A percentile compares a stretch with the other conserved stretches of the same genome.
Conservation (phyloP, 306 rosid genomes). For the Geum urbanum region DNA sequence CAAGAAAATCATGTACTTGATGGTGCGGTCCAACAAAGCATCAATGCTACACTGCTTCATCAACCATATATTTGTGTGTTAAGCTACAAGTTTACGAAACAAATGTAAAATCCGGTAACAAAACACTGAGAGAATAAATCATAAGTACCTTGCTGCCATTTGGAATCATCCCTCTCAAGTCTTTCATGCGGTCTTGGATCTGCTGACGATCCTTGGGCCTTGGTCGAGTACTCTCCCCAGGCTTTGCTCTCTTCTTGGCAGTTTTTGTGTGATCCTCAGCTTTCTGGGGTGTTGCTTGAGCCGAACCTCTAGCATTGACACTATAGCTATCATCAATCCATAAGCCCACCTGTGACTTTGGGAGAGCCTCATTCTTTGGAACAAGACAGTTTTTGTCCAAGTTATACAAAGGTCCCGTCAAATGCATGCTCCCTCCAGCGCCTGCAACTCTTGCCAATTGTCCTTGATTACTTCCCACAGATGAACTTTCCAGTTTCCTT, state of each 20-base stretch:
- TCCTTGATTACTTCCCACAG: conserved; percentile 32
- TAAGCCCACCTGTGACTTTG: conserved; percentile 48
- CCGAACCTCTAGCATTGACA: conserved; percentile 35
- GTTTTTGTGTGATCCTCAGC: conserved; percentile 48
- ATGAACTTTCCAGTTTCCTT: conserved; percentile 35
- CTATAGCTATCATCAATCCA: conserved; percentile 60
- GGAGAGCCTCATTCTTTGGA: conserved; percentile 43
- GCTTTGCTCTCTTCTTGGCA: conserved; percentile 62
- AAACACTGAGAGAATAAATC: conserved; percentile 8
- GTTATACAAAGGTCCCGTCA: conserved; percentile 28
- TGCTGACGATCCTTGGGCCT: conserved; percentile 97
- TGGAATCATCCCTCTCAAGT: conserved; percentile 82
- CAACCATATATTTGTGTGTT: conserved; percentile 20
- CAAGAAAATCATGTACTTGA: conserved; percentile 82
- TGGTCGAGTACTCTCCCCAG: conserved; percentile 72
- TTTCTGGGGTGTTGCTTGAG: conserved; percentile 34
- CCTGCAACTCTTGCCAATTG: conserved; percentile 28
- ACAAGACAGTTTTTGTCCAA: conserved; percentile 31
- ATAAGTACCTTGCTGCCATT: conserved; percentile 66
- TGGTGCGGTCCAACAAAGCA: conserved; percentile 71
- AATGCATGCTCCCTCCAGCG: conserved; percentile 28
- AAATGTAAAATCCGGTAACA: conserved; percentile 1
- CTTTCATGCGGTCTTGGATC: conserved; percentile 87
- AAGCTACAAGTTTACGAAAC: neutral
- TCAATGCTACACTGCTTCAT: conserved; percentile 91